Percentiles rank a stretch among this genome's conserved stretches.
Evolutionary conservation across 768 basidiomycete genomes (phyloP).

Genomic region (Holtermanniella nyarrowii): DNA sequence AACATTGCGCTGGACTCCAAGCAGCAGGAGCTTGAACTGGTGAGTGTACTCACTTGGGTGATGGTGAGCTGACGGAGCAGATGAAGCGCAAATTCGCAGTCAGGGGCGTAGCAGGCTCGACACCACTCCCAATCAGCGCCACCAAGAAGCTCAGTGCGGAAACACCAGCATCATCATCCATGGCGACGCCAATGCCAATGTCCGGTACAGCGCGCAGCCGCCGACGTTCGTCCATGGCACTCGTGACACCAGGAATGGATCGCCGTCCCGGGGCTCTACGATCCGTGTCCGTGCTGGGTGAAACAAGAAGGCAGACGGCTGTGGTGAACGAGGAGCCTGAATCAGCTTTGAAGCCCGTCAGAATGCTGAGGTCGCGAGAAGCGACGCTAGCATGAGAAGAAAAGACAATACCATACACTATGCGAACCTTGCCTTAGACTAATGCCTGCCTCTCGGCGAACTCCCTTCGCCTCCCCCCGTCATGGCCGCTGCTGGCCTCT

Average conservation of each 20-base stretch:
- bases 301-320: too few relatives aligned
- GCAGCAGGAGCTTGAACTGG: constrained; percentile 85
- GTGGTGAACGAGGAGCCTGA: too few relatives aligned
- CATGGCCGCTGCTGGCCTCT: too few relatives aligned
- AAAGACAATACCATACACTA: too few relatives aligned
- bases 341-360: too few relatives aligned
- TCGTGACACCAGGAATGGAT: constrained; percentile 13
- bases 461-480: too few relatives aligned
- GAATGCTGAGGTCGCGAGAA: too few relatives aligned
- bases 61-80: constrained; percentile 13
- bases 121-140: constrained; percentile 14
- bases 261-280: too few relatives aligned
- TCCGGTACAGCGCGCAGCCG: constrained; percentile 3
- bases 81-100: constrained; percentile 38
- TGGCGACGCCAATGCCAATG: constrained; percentile 2
- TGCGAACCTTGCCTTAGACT: too few relatives aligned
- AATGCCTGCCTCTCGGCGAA: too few relatives aligned
- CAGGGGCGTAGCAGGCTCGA: constrained; percentile 30
- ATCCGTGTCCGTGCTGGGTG: too few relatives aligned
- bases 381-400: too few relatives aligned
- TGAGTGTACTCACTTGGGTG: constrained; percentile 42
- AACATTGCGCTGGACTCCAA: constrained; percentile 89
- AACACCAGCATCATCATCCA: not conserved
- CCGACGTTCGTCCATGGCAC: constrained; percentile 16
- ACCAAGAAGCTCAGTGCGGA: constrained; percentile 1